Conservation (phyloP, 495 filamentous ascomycete species). For the Pyrenula aspistea region DNA sequence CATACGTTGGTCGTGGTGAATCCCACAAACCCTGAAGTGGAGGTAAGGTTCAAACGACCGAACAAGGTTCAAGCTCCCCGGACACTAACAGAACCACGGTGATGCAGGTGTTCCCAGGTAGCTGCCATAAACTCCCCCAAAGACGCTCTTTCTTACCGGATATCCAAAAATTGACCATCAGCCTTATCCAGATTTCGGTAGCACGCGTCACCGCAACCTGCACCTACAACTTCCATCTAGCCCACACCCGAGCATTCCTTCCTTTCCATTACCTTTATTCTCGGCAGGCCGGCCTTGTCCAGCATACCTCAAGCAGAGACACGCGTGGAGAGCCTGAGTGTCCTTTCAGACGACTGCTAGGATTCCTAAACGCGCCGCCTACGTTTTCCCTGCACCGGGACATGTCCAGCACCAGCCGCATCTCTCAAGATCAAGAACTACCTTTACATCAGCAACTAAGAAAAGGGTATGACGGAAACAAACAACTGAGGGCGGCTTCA, state of each 20-base stretch:
- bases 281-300: background rate
- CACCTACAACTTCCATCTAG: background rate
- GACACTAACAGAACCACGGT: background rate
- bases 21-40: background rate
- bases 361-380: background rate
- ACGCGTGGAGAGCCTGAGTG: background rate
- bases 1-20: background rate
- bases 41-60: background rate
- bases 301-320: background rate
- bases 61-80: background rate
- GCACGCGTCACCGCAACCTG: too few species aligned
- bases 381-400: background rate
- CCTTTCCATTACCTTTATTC: background rate
- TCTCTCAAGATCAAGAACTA: background rate
- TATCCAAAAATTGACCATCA: too few species aligned
- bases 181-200: too few species aligned
- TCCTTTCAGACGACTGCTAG: background rate
- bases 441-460: background rate
- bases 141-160: background rate
- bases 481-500: constrained; percentile 29
- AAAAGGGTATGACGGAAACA: constrained; percentile 6
- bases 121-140: background rate
- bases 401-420: background rate
- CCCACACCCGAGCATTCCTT: background rate
- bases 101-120: background rate